Conservation (phyloP, 2,329 filamentous ascomycete species). For the Ilyonectria mors-panacis region DNA sequence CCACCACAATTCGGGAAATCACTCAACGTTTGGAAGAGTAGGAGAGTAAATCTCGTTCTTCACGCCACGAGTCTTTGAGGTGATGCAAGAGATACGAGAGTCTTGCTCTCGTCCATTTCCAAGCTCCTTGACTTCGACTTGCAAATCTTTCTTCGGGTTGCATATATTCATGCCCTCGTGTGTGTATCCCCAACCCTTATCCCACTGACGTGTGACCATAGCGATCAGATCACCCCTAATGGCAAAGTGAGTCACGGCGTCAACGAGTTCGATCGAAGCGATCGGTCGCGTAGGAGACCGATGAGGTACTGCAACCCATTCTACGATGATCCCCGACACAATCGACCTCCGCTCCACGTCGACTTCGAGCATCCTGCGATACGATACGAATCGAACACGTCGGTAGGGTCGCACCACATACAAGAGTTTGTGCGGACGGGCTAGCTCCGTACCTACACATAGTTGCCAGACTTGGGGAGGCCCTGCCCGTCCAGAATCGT, state of each 20-base stretch:
- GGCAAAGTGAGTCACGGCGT: constrained; percentile 35
- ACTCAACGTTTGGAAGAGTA: too few relatives aligned
- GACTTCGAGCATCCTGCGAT: constrained; percentile 25
- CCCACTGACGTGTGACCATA: constrained; percentile 6
- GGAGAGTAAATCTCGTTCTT: too few relatives aligned
- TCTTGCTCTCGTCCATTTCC: constrained; percentile 44
- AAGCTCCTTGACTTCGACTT: constrained; percentile 37
- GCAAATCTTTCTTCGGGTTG: constrained; percentile 35
- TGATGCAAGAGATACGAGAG: constrained; percentile 44
- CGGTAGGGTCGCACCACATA: constrained; percentile 53
- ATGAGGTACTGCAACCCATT: constrained; percentile 50
- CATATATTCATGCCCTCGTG: constrained; percentile 20
- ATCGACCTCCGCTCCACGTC: constrained; percentile 36
- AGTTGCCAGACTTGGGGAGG: not conserved
- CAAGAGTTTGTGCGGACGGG: constrained; percentile 49
- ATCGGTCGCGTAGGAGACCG: constrained; percentile 50
- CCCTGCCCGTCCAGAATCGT: not conserved
- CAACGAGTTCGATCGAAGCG: constrained; percentile 46
- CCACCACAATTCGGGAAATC: too few relatives aligned
- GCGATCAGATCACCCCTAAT: constrained; percentile 21
- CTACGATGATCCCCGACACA: constrained; percentile 51
- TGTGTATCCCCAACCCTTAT: constrained; percentile 14
- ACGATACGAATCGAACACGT: constrained; percentile 35
- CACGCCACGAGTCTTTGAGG: too few relatives aligned
- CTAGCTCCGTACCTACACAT: constrained; percentile 42